Evolutionary conservation across 306 rosid species (phyloP).

Genomic region (Potentilla sterilis): DNA sequence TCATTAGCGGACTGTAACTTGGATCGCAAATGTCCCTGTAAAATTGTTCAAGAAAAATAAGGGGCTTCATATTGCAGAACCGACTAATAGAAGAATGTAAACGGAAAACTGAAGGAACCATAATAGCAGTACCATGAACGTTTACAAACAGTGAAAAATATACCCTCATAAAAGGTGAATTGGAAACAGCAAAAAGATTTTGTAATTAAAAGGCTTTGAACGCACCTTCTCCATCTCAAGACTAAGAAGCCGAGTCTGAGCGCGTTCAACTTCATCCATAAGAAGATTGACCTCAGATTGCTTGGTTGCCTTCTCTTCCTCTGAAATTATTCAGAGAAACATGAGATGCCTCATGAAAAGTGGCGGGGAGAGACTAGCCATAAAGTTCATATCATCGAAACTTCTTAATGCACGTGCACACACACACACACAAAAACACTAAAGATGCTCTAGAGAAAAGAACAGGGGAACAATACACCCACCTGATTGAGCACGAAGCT

Average conservation of each 20-base stretch:
- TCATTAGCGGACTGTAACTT: slow-evolving; percentile 81
- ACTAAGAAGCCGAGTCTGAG: slow-evolving; percentile 61
- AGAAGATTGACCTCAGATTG: slow-evolving; percentile 86
- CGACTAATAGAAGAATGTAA: not conserved
- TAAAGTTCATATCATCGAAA: not conserved
- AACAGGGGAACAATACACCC: not conserved
- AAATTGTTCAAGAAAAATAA: not conserved
- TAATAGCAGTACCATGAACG: not conserved
- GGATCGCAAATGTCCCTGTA: slow-evolving; percentile 81
- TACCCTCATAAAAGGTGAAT: not conserved
- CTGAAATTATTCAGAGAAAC: slow-evolving; percentile 37
- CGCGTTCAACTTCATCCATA: slow-evolving; percentile 68
- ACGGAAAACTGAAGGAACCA: not conserved
- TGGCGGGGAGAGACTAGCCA: slow-evolving; percentile 19
- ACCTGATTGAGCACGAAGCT: slow-evolving; percentile 96
- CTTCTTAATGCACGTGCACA: not conserved
- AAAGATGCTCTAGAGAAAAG: slow-evolving; percentile 13
- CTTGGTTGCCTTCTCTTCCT: slow-evolving; percentile 84
- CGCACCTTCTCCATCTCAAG: slow-evolving; percentile 65
- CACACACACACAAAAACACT: not conserved
- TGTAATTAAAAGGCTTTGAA: slow-evolving; percentile 1
- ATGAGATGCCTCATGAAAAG: slow-evolving; percentile 11
- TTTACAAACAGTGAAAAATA: not conserved
- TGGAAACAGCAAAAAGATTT: not conserved
- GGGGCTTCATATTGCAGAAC: not conserved